Evolutionary conservation across 805 yeast genomes (phyloP).

Genomic region (Tetrapisispora fleetii): DNA sequence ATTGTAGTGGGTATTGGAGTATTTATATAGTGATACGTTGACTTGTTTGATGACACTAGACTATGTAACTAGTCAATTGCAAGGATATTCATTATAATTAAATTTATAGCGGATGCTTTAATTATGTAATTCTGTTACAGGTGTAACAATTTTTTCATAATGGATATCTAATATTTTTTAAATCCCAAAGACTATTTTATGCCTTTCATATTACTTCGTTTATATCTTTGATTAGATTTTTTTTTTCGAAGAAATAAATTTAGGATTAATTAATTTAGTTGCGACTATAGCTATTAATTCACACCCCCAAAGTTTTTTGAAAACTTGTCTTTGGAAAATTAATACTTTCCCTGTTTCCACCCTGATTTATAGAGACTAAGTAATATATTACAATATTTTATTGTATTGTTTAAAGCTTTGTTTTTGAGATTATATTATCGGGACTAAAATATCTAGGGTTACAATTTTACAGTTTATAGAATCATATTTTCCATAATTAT

Average conservation of each 20-base stretch:
- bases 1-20: no score
- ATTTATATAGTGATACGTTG: no score
- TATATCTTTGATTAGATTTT: neutral
- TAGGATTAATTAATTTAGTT: slow-evolving; percentile 25
- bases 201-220: slow-evolving; percentile 20
- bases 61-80: no score
- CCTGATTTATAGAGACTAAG: slow-evolving; percentile 20
- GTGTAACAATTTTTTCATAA: neutral
- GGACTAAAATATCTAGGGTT: slow-evolving; percentile 28
- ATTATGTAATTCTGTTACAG: neutral
- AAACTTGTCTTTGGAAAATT: slow-evolving; percentile 30
- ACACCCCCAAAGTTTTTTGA: slow-evolving; percentile 23
- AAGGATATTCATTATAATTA: neutral
- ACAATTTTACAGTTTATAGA: slow-evolving; percentile 7
- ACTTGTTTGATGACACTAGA: no score
- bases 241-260: slow-evolving; percentile 1
- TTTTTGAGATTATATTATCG: slow-evolving; percentile 15
- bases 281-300: slow-evolving; percentile 27
- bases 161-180: neutral
- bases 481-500: neutral
- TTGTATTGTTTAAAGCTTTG: neutral
- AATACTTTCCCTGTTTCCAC: slow-evolving; percentile 28
- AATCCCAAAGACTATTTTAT: slow-evolving; percentile 3
- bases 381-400: neutral
- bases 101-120: neutral